These are phyloP conservation scores for Phytophthora capsici DNA, from an alignment of 352 stramenopile species.

Conservation along the genomic window DNA sequence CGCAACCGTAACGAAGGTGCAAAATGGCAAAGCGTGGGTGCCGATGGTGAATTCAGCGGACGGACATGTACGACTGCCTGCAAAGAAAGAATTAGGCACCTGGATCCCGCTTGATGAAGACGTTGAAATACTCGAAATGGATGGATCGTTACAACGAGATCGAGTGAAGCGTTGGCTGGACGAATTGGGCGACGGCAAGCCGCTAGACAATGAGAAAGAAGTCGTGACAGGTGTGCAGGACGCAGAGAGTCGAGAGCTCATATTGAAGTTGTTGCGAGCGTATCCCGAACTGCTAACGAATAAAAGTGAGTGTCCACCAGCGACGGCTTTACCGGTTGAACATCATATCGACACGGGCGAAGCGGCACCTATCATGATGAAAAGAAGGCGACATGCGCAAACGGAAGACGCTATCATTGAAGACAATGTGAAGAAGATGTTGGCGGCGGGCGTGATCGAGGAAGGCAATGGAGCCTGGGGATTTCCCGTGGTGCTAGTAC, in stretches of 20 bases:
- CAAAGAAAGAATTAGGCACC: conserved; percentile 1
- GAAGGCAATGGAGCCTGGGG: too few relatives aligned
- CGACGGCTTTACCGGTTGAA: background rate
- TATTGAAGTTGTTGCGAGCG: background rate
- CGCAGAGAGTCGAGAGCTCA: background rate
- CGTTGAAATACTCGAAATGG: background rate
- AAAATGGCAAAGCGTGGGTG: background rate
- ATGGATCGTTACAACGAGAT: background rate
- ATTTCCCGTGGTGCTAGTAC: too few relatives aligned
- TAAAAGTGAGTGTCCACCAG: background rate
- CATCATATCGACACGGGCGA: too few relatives aligned
- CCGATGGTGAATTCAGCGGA: background rate
- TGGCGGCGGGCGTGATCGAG: too few relatives aligned
- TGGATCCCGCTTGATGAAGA: background rate
- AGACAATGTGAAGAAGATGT: too few relatives aligned
- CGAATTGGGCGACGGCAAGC: background rate
- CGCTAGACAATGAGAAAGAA: background rate
- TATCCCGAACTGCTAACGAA: background rate
- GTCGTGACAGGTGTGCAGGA: background rate
- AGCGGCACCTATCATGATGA: too few relatives aligned
- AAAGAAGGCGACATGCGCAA: too few relatives aligned
- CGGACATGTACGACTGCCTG: background rate
- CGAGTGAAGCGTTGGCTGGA: background rate
- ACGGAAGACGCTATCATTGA: too few relatives aligned
- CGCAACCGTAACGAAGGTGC: background rate